Evolutionary conservation across 2,329 filamentous ascomycete genomes (phyloP).

Genomic region (Tolypocladium inflatum): DNA sequence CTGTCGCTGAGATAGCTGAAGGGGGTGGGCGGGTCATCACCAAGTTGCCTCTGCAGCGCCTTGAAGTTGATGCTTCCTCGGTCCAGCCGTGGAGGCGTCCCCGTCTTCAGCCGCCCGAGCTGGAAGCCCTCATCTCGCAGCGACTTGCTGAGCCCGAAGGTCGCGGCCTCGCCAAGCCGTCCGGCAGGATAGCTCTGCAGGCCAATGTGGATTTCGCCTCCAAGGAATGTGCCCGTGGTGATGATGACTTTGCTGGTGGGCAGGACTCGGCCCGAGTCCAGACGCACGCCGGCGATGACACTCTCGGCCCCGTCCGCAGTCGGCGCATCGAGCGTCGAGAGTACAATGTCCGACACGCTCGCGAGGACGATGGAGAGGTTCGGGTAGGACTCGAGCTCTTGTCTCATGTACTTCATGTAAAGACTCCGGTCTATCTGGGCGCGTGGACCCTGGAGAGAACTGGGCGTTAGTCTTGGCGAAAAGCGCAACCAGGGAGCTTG

Average conservation of each 20-base stretch:
- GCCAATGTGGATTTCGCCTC: conserved; percentile 94
- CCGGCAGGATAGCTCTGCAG: conserved; percentile 77
- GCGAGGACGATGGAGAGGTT: conserved; percentile 75
- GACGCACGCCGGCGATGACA: conserved; percentile 72
- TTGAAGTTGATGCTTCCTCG: conserved; percentile 73
- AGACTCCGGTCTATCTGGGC: conserved; percentile 90
- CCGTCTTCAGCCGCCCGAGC: conserved; percentile 86
- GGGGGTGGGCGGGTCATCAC: conserved; percentile 77
- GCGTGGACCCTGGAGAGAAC: conserved; percentile 55
- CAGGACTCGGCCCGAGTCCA: conserved; percentile 82
- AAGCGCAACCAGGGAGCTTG: background rate
- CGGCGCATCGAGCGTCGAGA: conserved; percentile 36
- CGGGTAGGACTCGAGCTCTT: conserved; percentile 69
- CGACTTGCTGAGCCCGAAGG: conserved; percentile 85
- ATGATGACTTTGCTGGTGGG: conserved; percentile 78
- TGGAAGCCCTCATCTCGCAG: conserved; percentile 80
- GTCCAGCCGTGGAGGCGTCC: conserved; percentile 83
- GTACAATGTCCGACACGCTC: conserved; percentile 85
- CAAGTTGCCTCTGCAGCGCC: conserved; percentile 60
- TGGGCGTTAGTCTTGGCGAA: background rate
- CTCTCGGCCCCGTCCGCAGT: conserved; percentile 41
- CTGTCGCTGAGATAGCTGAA: conserved; percentile 83
- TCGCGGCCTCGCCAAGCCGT: conserved; percentile 87
- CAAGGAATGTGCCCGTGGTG: conserved; percentile 90
- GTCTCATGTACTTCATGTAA: conserved; percentile 85